Percentiles rank a stretch among this genome's conserved stretches.
Conservation (phyloP, 805 yeast species). For the Kodamaea lidongshanica region DNA sequence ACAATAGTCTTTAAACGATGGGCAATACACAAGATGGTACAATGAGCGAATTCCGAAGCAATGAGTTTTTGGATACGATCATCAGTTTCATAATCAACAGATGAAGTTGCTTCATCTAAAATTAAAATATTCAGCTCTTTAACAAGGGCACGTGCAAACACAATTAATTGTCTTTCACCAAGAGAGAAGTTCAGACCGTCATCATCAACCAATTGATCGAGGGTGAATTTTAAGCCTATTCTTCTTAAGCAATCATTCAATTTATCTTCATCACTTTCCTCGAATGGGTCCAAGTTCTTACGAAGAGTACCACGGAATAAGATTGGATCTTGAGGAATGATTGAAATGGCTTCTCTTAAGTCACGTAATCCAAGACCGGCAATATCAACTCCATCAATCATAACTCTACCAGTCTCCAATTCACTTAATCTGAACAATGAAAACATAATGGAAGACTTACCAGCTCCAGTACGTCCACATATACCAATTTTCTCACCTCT, state of each 20-base stretch:
- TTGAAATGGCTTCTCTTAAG: conserved; percentile 53
- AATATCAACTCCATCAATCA: conserved; percentile 55
- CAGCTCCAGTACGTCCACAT: conserved; percentile 90
- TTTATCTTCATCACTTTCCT: conserved; percentile 40
- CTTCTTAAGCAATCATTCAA: conserved; percentile 56
- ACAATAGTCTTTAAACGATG: conserved; percentile 74
- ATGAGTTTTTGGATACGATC: conserved; percentile 72
- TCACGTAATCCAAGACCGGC: conserved; percentile 46
- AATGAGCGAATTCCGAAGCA: conserved; percentile 54
- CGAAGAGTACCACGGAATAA: conserved; percentile 55
- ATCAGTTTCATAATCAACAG: conserved; percentile 85
- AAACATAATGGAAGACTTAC: conserved; percentile 63
- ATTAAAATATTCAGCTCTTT: conserved; percentile 69
- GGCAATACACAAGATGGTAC: conserved; percentile 83
- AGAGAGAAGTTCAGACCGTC: conserved; percentile 69
- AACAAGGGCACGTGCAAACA: conserved; percentile 77
- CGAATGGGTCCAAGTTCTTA: conserved; percentile 59
- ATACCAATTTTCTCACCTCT: conserved; percentile 72
- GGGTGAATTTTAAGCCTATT: conserved; percentile 46
- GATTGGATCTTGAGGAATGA: conserved; percentile 70
- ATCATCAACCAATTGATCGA: conserved; percentile 49
- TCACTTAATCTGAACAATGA: conserved; percentile 55
- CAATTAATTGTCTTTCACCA: conserved; percentile 73
- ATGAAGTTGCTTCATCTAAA: conserved; percentile 77
- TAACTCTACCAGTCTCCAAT: conserved; percentile 41